Conservation (phyloP, 208 protist genomes). For the Porcisia deanei region DNA sequence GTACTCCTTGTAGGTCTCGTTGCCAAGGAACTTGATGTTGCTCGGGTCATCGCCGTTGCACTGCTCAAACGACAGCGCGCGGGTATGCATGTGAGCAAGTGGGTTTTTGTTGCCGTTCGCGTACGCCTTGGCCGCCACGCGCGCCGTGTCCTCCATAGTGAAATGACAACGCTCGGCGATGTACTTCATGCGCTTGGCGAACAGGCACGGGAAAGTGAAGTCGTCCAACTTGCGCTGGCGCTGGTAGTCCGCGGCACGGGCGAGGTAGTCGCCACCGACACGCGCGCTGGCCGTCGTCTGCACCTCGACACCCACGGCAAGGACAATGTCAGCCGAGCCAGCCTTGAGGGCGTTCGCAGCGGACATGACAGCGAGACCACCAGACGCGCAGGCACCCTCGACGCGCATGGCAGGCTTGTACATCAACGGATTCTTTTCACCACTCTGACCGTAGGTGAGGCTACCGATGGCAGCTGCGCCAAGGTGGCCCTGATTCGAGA, state of each 20-base stretch:
- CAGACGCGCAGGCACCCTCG: slow-evolving; percentile 92
- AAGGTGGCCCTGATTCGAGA: slow-evolving; percentile 89
- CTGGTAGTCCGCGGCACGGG: slow-evolving; percentile 85
- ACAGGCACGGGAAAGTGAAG: slow-evolving; percentile 94
- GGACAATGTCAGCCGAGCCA: slow-evolving; percentile 64
- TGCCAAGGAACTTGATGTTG: slow-evolving; percentile 85
- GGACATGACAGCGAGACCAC: slow-evolving; percentile 74
- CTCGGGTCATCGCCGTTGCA: slow-evolving; percentile 51
- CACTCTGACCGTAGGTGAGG: slow-evolving; percentile 34
- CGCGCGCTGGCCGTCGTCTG: slow-evolving; percentile 84
- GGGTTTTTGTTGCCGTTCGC: slow-evolving; percentile 89
- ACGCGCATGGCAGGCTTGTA: slow-evolving; percentile 83
- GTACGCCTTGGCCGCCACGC: slow-evolving; percentile 90
- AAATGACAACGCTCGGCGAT: slow-evolving; percentile 75
- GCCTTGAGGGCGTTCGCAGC: slow-evolving; percentile 57
- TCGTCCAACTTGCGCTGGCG: slow-evolving; percentile 88
- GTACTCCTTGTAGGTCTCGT: slow-evolving; percentile 83
- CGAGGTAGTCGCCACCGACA: slow-evolving; percentile 89
- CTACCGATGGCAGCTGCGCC: slow-evolving; percentile 73
- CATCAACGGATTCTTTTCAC: slow-evolving; percentile 46
- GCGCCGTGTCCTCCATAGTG: slow-evolving; percentile 87
- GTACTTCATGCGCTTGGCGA: slow-evolving; percentile 85
- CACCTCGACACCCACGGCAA: slow-evolving; percentile 89
- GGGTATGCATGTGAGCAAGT: slow-evolving; percentile 88
- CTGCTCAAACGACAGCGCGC: slow-evolving; percentile 73